Evolutionary conservation across 495 filamentous ascomycete genomes (phyloP).

Genomic region (Lindgomyces ingoldianus): DNA sequence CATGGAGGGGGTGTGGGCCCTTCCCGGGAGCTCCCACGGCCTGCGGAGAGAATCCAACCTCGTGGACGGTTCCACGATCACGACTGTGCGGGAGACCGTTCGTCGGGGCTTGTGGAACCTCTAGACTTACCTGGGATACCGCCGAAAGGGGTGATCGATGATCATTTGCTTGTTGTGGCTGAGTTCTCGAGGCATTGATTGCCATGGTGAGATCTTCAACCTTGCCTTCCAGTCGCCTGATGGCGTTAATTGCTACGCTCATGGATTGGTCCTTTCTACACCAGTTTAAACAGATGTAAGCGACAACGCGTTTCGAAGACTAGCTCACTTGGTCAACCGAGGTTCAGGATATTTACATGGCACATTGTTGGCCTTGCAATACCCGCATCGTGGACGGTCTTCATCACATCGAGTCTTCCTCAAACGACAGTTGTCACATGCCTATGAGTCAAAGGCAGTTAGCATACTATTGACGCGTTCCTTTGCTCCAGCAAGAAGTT

Average conservation of each 20-base stretch:
- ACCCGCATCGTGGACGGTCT: slow-evolving; percentile 34
- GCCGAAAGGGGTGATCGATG: slow-evolving; percentile 10
- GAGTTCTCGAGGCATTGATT: neutral
- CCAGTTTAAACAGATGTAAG: neutral
- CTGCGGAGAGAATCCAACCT: slow-evolving; percentile 2
- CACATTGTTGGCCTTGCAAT: slow-evolving; percentile 19
- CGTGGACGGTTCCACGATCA: neutral
- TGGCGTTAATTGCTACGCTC: slow-evolving; percentile 35
- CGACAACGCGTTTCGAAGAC: neutral
- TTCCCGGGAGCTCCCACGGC: slow-evolving; percentile 4
- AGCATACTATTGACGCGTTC: neutral
- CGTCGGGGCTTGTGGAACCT: neutral
- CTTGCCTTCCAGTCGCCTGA: slow-evolving; percentile 33
- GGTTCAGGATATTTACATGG: slow-evolving; percentile 30
- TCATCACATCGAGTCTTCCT: slow-evolving; percentile 36
- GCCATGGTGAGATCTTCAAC: slow-evolving; percentile 29
- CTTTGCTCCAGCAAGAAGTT: no score
- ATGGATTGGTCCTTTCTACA: slow-evolving; percentile 35
- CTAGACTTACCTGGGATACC: slow-evolving; percentile 11
- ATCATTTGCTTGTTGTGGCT: neutral
- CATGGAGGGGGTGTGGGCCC: slow-evolving; percentile 2
- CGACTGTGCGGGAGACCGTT: neutral
- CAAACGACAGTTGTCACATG: slow-evolving; percentile 29
- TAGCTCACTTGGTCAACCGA: slow-evolving; percentile 26
- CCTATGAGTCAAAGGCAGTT: slow-evolving; percentile 12